Evolutionary conservation across 345 rosid species (phyloP), one percentile per base, ranked within the genome.

Genomic region (Clarkia xantiana): DNA sequence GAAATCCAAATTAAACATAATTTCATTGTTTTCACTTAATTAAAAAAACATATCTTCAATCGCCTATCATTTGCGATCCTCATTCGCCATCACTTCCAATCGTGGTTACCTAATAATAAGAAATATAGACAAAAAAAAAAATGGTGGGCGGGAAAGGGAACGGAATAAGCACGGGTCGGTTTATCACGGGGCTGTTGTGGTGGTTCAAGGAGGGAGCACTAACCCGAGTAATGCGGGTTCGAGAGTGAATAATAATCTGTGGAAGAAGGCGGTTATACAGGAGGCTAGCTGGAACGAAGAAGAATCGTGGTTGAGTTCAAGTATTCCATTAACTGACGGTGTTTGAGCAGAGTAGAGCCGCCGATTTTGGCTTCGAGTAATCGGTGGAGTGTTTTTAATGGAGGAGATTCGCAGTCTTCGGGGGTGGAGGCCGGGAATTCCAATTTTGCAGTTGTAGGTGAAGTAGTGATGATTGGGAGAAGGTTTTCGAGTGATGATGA

Each of bases 381-480:
- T 62, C 73, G 78, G 13, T 86, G 94, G 94, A 79, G 79, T 19
- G 55, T 72, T 54, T 60, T 91, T 20, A 89, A 81, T 47, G 53
- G 14, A n/a, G 41, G 40, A 16, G 12, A 40, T 49, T 49, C 53
- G 11, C 52, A 48, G 23, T 23, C 52, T 48, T 45, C 62, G 34
- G 80, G 67, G 55, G 61, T 62, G 49, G 69, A 63, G 49, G 58
- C 61, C 14, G 70, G 64, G 40, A 49, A 52, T 55, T 56, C 64
- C 39, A 50, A 43, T 47, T 39, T 53, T 5, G 49, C 59, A 51
- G 71, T 53, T 5, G 49, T 57, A 51, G 71, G 51, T 0, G 79
- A 76, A 25, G 94, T 83, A 49, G 86, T 65, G 34, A 90, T 58
- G 88, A 86, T 55, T 86, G 95, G 97, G 96, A 86, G 66, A 75